phyloP scores from a whole-genome alignment of 371 early-diverging fungal genomes.

The Rhizomucor miehei region DNA sequence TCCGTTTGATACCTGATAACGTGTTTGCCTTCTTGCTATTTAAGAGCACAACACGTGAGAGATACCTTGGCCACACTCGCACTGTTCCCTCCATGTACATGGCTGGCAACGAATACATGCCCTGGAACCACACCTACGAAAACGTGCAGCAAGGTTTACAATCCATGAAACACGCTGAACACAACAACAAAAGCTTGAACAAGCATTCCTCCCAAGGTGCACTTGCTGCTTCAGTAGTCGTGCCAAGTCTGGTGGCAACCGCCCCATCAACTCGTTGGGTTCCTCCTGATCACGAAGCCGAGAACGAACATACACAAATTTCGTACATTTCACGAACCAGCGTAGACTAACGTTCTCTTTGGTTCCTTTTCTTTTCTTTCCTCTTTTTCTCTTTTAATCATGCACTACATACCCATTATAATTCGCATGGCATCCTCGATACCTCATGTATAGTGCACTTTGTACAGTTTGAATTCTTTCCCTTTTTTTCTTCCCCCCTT shows the following conservation, averaged over 20 bases:
- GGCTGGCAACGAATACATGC: constrained; percentile 27
- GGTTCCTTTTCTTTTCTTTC: no score
- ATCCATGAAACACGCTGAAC: constrained; percentile 3
- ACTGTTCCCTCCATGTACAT: constrained; percentile 27
- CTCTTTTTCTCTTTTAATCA: no score
- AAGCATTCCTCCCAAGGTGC: constrained; percentile 5
- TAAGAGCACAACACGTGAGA: constrained; percentile 24
- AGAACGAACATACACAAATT: constrained; percentile 15
- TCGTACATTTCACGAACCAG: constrained; percentile 10
- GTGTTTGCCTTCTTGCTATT: constrained; percentile 29
- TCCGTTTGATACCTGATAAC: constrained; percentile 62
- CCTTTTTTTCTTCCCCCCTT: no score
- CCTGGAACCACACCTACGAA: constrained; percentile 9
- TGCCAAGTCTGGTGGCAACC: constrained; percentile 15
- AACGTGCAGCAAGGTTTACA: constrained; percentile 14
- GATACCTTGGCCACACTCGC: constrained; percentile 25
- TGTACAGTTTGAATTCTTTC: no score
- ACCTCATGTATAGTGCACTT: no score
- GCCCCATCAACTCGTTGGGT: constrained; percentile 16
- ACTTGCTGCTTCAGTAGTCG: constrained; percentile 13
- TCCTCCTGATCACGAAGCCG: constrained; percentile 9
- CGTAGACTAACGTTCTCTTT: no score
- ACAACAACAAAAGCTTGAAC: not conserved
- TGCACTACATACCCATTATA: no score
- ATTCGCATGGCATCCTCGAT: no score